Evolutionary conservation across 495 filamentous ascomycete species (phyloP), one percentile per base, ranked within the genome.

Genomic region (Annulohypoxylon nitens): DNA sequence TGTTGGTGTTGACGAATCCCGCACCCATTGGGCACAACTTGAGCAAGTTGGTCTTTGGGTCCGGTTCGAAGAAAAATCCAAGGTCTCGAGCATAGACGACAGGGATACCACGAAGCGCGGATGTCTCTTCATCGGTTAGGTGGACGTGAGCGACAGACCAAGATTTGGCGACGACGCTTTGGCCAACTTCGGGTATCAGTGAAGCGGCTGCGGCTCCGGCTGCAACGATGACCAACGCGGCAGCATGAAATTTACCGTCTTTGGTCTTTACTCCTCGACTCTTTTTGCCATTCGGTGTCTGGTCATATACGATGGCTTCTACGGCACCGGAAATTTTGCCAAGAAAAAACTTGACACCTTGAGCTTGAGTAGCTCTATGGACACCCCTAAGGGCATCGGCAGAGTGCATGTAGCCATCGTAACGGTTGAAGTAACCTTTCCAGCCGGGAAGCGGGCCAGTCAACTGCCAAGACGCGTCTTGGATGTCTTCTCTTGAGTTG

Each of bases 61-160:
- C 85, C 0, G 86, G 86, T 64, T 88, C 86, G 57, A 89, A 89
- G 68, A 86, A 86, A 77, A 88, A 88, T 0, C 83, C 86, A 37
- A 88, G 70, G 74, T 88, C 86, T 14, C 86, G 83, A 25, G 79
- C 82, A 51, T 87, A 84, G 8, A 81, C 84, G 3, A 86, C 82
- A 1, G 87, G 86, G 39, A 87, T 85, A 30, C 83, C 83, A 16
- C 83, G 81, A 18, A 88, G 78, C 6, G 70, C 61, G 1, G 79
- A 79, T 2, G 82, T 82, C 75, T 88, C 87, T 5, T 82, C 81
- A 30, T 82, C 81, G 0, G 80, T 85, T 4, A 88, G 80, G 64
- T 84, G 83, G 3, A 88, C 80, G 72, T 88, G 85, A 7, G 79
- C 86, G 8, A 88, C 82, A n/a, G 83, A 82, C 86, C 85, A 87